Conservation (phyloP, 139 green algal genomes). For the Pleodorina starrii region DNA sequence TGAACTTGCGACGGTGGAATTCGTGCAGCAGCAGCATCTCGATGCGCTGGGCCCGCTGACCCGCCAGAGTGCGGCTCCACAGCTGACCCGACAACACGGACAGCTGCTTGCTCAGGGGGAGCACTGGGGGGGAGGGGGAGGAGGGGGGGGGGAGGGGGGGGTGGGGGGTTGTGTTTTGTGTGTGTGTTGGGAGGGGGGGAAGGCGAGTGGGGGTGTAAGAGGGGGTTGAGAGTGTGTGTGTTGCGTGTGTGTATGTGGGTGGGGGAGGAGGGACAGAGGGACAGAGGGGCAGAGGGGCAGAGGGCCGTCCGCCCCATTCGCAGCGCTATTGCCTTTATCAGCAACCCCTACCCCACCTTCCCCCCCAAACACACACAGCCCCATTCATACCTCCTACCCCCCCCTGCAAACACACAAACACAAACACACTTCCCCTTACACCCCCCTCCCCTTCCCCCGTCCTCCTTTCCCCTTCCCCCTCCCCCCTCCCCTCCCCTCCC, state of each 20-base stretch:
- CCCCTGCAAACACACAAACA: not conserved
- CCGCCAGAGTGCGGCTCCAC: constrained; percentile 90
- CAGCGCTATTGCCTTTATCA: no score
- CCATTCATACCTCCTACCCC: no score
- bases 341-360: not conserved
- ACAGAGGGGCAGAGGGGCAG: not conserved
- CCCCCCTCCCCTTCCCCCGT: no score
- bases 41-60: constrained; percentile 94
- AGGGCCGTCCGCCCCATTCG: no score
- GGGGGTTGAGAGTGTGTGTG: no score
- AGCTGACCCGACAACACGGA: constrained; percentile 86
- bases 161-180: not conserved
- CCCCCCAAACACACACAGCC: not conserved
- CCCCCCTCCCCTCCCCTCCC: constrained; percentile 35
- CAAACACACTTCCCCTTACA: no score
- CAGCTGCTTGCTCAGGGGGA: constrained; percentile 82
- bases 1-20: constrained; percentile 97
- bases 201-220: no score
- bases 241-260: no score
- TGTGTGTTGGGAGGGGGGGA: no score
- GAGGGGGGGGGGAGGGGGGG: constrained; percentile 10
- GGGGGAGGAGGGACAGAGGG: no score
- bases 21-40: constrained; percentile 99
- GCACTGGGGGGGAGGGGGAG: constrained; percentile 45
- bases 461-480: no score